phyloP scores from a whole-genome alignment of 176 grass and related monocot species.

The Hsuehochloa calcarea region DNA sequence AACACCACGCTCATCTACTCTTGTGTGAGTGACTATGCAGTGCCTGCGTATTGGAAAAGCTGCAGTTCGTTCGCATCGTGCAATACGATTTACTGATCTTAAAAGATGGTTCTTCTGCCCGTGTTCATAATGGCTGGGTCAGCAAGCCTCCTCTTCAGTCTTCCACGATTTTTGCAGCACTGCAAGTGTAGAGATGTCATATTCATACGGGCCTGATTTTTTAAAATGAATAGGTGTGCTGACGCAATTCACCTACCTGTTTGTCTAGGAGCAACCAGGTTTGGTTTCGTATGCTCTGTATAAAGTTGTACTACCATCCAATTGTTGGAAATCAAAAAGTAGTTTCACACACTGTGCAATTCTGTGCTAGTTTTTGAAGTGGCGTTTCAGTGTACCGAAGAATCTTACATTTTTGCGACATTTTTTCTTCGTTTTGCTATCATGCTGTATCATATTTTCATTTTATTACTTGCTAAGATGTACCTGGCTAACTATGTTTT shows the following conservation, averaged over 20 bases:
- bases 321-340: slow-evolving; percentile 32
- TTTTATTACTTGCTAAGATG: background rate
- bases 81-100: slow-evolving; percentile 24
- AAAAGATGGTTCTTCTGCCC: slow-evolving; percentile 32
- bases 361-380: background rate
- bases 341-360: background rate
- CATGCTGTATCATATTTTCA: background rate
- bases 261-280: slow-evolving; percentile 38
- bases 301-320: slow-evolving; percentile 40
- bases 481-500: background rate
- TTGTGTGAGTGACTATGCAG: background rate
- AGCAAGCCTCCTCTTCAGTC: slow-evolving; percentile 16
- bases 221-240: slow-evolving; percentile 14
- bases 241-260: slow-evolving; percentile 34
- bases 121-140: slow-evolving; percentile 27
- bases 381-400: background rate
- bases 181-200: slow-evolving; percentile 40
- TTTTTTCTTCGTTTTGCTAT: background rate
- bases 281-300: slow-evolving; percentile 49
- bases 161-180: slow-evolving; percentile 29
- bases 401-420: background rate
- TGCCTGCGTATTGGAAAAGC: slow-evolving; percentile 24
- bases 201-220: slow-evolving; percentile 33
- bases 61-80: slow-evolving; percentile 16
- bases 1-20: slow-evolving; percentile 23